Conservation (phyloP, 768 basidiomycete species). For the Tephrocybe sp. region DNA sequence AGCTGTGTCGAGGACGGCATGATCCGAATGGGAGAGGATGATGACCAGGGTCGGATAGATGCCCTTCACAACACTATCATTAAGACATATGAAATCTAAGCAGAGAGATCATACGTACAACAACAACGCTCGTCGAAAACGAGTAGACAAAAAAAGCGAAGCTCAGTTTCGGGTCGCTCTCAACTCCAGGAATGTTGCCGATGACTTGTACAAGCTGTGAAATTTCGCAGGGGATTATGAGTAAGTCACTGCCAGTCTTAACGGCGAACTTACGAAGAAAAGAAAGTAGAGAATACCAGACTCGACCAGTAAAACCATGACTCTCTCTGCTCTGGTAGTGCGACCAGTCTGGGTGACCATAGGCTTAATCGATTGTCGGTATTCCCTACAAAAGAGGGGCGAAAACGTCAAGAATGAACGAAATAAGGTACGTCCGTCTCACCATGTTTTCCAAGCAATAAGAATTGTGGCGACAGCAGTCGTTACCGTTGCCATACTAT, state of each 20-base stretch:
- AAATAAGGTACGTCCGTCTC: not conserved
- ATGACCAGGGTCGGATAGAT: slow-evolving; percentile 12
- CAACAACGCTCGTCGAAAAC: slow-evolving; percentile 11
- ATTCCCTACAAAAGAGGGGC: slow-evolving; percentile 8
- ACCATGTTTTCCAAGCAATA: slow-evolving; percentile 14
- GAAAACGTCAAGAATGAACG: no score
- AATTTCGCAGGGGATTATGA: no score
- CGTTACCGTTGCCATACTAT: slow-evolving; percentile 9
- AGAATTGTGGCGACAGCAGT: slow-evolving; percentile 12
- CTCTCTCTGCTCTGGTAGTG: slow-evolving; percentile 6
- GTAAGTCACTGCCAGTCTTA: not conserved
- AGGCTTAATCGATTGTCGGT: slow-evolving; percentile 10
- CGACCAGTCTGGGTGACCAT: not conserved
- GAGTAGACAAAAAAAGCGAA: slow-evolving; percentile 10
- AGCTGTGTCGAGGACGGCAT: slow-evolving; percentile 8
- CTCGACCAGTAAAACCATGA: slow-evolving; percentile 11
- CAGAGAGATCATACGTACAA: not conserved
- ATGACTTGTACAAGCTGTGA: slow-evolving; percentile 8
- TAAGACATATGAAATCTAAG: not conserved
- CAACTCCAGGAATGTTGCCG: slow-evolving; percentile 3
- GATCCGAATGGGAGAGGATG: slow-evolving; percentile 10
- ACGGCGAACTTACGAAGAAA: slow-evolving; percentile 5
- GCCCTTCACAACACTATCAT: slow-evolving; percentile 3
- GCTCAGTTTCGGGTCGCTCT: not conserved
- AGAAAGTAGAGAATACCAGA: slow-evolving; percentile 13